Conservation (phyloP, 306 rosid genomes). For the Styphnolobium japonicum region DNA sequence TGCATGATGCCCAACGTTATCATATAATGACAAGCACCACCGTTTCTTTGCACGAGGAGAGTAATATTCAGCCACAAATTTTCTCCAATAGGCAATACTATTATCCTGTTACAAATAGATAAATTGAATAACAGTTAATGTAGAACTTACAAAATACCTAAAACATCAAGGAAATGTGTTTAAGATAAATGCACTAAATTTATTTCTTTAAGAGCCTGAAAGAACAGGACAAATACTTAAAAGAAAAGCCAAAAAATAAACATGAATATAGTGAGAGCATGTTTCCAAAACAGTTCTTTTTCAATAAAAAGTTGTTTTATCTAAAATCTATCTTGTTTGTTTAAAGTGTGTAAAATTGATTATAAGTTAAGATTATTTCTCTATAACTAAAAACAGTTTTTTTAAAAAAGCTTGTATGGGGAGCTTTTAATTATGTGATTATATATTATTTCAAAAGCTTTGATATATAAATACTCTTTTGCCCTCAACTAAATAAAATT, state of each 20-base stretch:
- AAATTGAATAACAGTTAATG: background rate
- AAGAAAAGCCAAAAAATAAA: background rate
- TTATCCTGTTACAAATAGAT: slow-evolving; percentile 63
- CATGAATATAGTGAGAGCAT: background rate
- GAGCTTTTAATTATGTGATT: no score
- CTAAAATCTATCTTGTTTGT: no score
- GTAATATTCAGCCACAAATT: slow-evolving; percentile 93
- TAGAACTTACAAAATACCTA: background rate
- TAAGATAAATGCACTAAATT: background rate
- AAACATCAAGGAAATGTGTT: background rate
- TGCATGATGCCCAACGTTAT: slow-evolving; percentile 80
- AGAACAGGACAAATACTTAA: background rate
- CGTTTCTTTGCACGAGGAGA: slow-evolving; percentile 94
- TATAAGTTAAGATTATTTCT: no score
- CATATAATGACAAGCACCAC: slow-evolving; percentile 94
- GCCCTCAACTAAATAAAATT: no score
- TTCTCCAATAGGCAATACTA: slow-evolving; percentile 95
- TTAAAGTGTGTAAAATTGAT: no score
- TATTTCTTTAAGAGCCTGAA: background rate
- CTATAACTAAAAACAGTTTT: no score
- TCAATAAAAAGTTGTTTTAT: no score
- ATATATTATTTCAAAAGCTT: no score
- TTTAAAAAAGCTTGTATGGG: no score
- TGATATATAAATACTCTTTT: background rate
- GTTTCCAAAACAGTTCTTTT: no score